Evolutionary conservation across 2,329 filamentous ascomycete species (phyloP), one percentile per base, ranked within the genome.

Genomic region (Fusarium clavum): DNA sequence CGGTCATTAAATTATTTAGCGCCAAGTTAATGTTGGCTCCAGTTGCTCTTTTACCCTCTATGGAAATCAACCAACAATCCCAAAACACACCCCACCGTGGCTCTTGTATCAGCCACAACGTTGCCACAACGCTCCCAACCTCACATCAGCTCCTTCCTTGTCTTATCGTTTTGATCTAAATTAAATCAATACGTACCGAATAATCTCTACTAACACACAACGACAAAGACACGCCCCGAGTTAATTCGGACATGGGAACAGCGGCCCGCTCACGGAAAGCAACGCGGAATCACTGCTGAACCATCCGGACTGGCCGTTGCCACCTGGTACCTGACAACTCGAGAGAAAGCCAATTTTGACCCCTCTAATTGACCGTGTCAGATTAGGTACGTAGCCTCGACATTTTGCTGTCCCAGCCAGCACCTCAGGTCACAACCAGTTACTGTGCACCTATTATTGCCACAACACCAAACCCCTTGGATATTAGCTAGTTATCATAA

Each of bases 401-500:
- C 18, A 11, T 27, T 48, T n/a, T 43, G 40, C 22, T 34, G 22
- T 38, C 34, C 29, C 8, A 24, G 34, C 34, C 16, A 18, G 27
- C 7, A 34, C 12, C 16, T 20, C 25, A 25, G 16, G 25, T 22
- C 32, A 61, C 44, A 29, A 53, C 34, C 25, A 30, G 18, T 43
- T 51, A 60, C 43, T 18, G 5, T 43, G 14, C 43, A 13, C 6
- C 10, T 38, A 38, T 38, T 38, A n/a, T 38, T 38, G 34, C 34
- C 34, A 38, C 34, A 38, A 38, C 34, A 38, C 34, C 14, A 46
- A 25, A 29, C 20, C 16, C 27, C 14, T 18, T 38, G n/a, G 22
- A 47, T 41, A 57, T 60, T 57, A 44, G 46, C 44, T 65, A 47
- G 25, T 69, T 61, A 45, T 69, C 44, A 61, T 56, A n/a, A 67